Evolutionary conservation across 345 rosid genomes (phyloP), one percentile per base, ranked within the genome.

Genomic region (Citrus maxima): DNA sequence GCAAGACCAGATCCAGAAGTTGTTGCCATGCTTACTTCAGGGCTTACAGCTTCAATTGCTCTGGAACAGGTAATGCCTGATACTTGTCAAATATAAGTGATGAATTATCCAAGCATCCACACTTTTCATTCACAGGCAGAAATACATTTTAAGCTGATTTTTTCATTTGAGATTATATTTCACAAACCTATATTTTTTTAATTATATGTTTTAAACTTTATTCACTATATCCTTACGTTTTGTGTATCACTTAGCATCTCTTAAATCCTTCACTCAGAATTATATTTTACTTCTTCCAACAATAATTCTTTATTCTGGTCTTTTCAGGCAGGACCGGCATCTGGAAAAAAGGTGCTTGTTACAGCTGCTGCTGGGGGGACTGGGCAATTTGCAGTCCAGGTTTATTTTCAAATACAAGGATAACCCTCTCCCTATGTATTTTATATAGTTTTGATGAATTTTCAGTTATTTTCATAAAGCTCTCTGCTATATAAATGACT

Each of bases 331-430:
- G 95, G 95, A 68, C 96, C 92, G 93, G 89, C 82, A 84, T 91
- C 98, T 58, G 93, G 93, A 67, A 84, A 92, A 86, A 80, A 79
- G 34, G 96, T 95, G 66, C 95, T 95, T 78, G 98, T 95, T 76
- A 95, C 99, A 80, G 99, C 99, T 76, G 99, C 97, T 80, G 98
- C 97, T 7, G 98, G 99, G 83, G 99, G 99, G 55, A 95, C 99
- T 5, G 99, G 99, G 35, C 99, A 95, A 83, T 95, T 95, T 79
- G 98, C 96, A 59, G 99, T 95, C 63, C 99, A 95, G 99, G 99
- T 95, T 81, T 30, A 67, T 30, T 65, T 75, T 78, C 46, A 74
- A 40, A 30, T 78, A 30, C 49, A 71, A 62, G 25, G 40, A 66
- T 76, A 55, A 38, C 72, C 51, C 25, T 56, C 55, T 66, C 51